Percentiles rank a stretch among this genome's conserved stretches.
Evolutionary conservation across 1,284 basidiomycete genomes (phyloP).

Genomic region (Anthracocystis panici-leucophaei): DNA sequence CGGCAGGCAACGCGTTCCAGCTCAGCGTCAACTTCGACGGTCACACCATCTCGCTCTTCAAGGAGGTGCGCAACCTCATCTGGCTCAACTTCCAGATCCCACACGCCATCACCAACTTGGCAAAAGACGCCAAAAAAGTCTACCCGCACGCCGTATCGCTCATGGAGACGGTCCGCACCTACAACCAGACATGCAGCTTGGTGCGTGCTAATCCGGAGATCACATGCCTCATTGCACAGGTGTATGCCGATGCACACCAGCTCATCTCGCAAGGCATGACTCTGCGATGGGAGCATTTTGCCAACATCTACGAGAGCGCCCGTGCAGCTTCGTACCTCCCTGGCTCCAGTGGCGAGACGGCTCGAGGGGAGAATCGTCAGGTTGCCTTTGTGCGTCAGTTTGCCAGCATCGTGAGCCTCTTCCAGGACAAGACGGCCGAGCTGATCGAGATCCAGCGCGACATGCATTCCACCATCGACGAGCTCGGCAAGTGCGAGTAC

Average conservation of each 20-base stretch:
- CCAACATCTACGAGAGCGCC: slow-evolving; percentile 68
- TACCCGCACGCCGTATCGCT: slow-evolving; percentile 93
- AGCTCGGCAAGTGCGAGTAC: slow-evolving; percentile 87
- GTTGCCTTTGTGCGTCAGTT: slow-evolving; percentile 95
- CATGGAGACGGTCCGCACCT: slow-evolving; percentile 97
- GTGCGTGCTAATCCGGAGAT: slow-evolving; percentile 86
- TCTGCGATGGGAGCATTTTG: slow-evolving; percentile 94
- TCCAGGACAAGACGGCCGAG: slow-evolving; percentile 90
- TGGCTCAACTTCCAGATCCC: slow-evolving; percentile 97
- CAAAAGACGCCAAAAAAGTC: slow-evolving; percentile 96
- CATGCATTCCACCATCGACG: slow-evolving; percentile 78
- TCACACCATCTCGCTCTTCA: slow-evolving; percentile 97
- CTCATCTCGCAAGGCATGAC: slow-evolving; percentile 74
- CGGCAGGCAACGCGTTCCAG: slow-evolving; percentile 74
- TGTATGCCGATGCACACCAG: slow-evolving; percentile 58
- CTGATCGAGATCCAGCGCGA: slow-evolving; percentile 92
- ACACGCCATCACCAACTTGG: slow-evolving; percentile 92
- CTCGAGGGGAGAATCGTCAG: slow-evolving; percentile 82
- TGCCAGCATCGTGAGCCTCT: slow-evolving; percentile 83
- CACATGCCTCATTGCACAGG: slow-evolving; percentile 77
- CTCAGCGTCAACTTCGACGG: slow-evolving; percentile 96
- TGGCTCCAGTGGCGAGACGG: slow-evolving; percentile 47
- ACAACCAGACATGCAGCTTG: slow-evolving; percentile 90
- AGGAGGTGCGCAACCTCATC: slow-evolving; percentile 93
- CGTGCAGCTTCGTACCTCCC: slow-evolving; percentile 73